phyloP scores from a whole-genome alignment of 2,329 filamentous ascomycete genomes.

The Aspergillus luchuensis region DNA sequence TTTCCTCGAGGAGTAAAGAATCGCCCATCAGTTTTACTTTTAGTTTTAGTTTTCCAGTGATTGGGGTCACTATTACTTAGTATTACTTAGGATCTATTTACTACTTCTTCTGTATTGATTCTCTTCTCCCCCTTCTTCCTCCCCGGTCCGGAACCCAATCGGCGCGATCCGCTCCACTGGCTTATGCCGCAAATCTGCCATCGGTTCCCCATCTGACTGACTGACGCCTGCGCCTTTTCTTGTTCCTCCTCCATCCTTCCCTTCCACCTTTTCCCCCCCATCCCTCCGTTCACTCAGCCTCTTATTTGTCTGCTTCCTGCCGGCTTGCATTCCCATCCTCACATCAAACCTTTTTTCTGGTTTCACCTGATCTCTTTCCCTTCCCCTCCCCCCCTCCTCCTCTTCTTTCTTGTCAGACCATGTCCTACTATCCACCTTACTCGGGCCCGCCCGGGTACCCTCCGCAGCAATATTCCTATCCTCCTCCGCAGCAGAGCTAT shows the following conservation, averaged over 20 bases:
- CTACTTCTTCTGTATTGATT: no score
- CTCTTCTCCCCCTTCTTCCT: neutral
- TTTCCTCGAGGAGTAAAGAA: no score
- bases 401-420: conserved; percentile 33
- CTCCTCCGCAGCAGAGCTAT: conserved; percentile 38
- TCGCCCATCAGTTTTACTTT: no score
- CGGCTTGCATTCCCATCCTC: conserved; percentile 1
- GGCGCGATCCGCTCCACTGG: neutral
- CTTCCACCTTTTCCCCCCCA: neutral
- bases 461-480: conserved; percentile 43
- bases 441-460: conserved; percentile 58
- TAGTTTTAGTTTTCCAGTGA: no score
- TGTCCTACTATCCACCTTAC: conserved; percentile 68
- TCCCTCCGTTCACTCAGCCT: neutral
- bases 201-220: conserved; percentile 12
- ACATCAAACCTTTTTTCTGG: conserved; percentile 1
- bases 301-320: conserved; percentile 13
- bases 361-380: neutral
- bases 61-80: no score
- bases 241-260: conserved; percentile 5
- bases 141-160: conserved; percentile 1
- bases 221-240: conserved; percentile 16
- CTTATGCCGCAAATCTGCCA: neutral
- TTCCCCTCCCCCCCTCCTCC: conserved; percentile 9
- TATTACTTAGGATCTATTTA: no score